Evolutionary conservation across 208 protist species (phyloP).

Genomic region (Trypanosoma scelopori): DNA sequence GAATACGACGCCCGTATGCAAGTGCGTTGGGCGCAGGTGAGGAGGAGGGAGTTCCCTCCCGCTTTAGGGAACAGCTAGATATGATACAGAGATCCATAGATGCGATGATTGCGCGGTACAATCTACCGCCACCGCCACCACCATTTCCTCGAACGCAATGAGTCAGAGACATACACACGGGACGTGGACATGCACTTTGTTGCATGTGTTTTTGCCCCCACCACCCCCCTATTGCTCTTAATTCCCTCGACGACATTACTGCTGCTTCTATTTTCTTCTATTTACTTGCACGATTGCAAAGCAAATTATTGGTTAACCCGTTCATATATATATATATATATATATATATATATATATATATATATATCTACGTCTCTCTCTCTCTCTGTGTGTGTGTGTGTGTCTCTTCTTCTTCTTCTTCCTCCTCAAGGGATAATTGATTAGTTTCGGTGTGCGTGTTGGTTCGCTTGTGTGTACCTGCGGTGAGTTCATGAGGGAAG

Average conservation of each 20-base stretch:
- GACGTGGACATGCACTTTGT: not conserved
- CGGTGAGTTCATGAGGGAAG: conserved; percentile 1
- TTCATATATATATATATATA: no score
- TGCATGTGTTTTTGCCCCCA: not conserved
- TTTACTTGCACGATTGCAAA: no score
- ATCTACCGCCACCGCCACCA: conserved; percentile 81
- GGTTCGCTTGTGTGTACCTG: conserved; percentile 4
- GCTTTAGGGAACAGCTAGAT: conserved; percentile 63
- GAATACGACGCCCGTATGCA: conserved; percentile 12
- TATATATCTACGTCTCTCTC: conserved; percentile 2
- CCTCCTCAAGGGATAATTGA: no score
- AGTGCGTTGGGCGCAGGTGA: conserved; percentile 15
- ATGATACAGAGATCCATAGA: conserved; percentile 82
- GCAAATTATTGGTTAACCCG: no score
- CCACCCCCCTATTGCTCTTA: no score
- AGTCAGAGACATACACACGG: not conserved
- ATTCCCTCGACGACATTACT: no score
- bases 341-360: no score
- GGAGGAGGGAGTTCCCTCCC: conserved; percentile 28
- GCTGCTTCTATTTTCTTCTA: no score
- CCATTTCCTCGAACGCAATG: conserved; percentile 23
- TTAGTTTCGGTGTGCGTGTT: not conserved
- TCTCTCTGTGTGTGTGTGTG: conserved; percentile 5
- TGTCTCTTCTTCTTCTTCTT: no score
- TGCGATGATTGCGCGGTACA: conserved; percentile 83